phyloP scores from a whole-genome alignment of 2,329 filamentous ascomycete genomes.

The Fusarium sp. region DNA sequence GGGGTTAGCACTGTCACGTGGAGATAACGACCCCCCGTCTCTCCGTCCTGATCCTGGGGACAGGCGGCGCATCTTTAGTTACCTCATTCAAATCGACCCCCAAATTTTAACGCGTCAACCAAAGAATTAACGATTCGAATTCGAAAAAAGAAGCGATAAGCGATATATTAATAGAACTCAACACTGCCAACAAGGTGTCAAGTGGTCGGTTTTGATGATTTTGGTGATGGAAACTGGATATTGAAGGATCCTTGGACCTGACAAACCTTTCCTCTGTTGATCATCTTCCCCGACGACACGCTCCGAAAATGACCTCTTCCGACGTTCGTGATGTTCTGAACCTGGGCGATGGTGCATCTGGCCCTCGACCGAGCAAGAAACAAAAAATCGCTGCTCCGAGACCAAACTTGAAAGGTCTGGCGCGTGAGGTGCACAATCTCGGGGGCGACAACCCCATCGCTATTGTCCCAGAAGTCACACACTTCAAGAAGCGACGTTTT shows the following conservation, averaged over 20 bases:
- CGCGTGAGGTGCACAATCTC: slow-evolving; percentile 73
- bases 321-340: slow-evolving; percentile 92
- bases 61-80: slow-evolving; percentile 12
- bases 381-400: slow-evolving; percentile 73
- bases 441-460: slow-evolving; percentile 75
- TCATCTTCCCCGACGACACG: slow-evolving; percentile 14
- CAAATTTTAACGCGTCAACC: slow-evolving; percentile 36
- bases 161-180: not conserved
- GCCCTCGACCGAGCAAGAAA: slow-evolving; percentile 75
- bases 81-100: slow-evolving; percentile 9
- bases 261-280: not conserved
- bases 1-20: slow-evolving; percentile 50
- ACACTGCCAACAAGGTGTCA: not conserved
- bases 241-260: slow-evolving; percentile 19
- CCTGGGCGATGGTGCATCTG: slow-evolving; percentile 69
- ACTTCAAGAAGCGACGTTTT: slow-evolving; percentile 69
- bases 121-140: slow-evolving; percentile 8
- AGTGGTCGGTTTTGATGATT: slow-evolving; percentile 21
- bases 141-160: slow-evolving; percentile 6
- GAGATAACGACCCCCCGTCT: slow-evolving; percentile 23
- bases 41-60: not conserved
- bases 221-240: slow-evolving; percentile 37
- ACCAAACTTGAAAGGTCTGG: slow-evolving; percentile 71
- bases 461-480: slow-evolving; percentile 69
- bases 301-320: slow-evolving; percentile 72